These are phyloP conservation scores for Fusarium bulbicola DNA, from an alignment of 2,329 filamentous ascomycete species.

Conservation along the genomic window DNA sequence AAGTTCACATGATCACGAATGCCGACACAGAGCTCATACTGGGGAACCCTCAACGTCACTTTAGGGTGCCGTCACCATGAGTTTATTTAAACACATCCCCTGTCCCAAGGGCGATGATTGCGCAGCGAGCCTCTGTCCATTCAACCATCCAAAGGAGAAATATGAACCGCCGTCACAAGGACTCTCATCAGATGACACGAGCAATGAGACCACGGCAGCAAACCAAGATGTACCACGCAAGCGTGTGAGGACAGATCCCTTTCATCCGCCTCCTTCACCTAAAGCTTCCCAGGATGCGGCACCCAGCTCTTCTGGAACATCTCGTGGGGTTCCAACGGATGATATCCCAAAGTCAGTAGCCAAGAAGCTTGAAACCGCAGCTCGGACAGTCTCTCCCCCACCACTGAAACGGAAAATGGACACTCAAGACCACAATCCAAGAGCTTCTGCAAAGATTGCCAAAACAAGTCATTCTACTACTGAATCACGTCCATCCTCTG, in stretches of 20 bases:
- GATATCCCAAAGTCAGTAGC: not conserved
- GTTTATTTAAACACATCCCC: constrained; percentile 57
- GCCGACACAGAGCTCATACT: not conserved
- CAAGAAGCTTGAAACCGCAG: constrained; percentile 36
- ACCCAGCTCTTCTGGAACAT: constrained; percentile 7
- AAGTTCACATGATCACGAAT: not conserved
- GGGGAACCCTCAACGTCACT: not conserved
- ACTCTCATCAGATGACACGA: not conserved
- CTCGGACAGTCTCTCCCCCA: constrained; percentile 48
- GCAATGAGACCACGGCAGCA: constrained; percentile 6
- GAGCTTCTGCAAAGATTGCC: constrained; percentile 6
- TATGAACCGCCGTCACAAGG: constrained; percentile 3
- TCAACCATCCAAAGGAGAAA: constrained; percentile 54
- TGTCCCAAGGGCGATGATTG: constrained; percentile 60
- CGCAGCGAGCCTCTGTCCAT: constrained; percentile 61
- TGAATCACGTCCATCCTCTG: constrained; percentile 29
- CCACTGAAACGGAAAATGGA: constrained; percentile 42
- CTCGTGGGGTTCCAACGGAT: constrained; percentile 1
- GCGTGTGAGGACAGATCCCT: constrained; percentile 42
- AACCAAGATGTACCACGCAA: constrained; percentile 46
- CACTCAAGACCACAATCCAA: constrained; percentile 3
- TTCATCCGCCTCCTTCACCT: constrained; percentile 10
- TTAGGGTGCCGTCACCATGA: constrained; percentile 43
- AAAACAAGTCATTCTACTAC: constrained; percentile 4
- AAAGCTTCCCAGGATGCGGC: constrained; percentile 5